Evolutionary conservation across 208 protist genomes (phyloP).

Genomic region (Acanthamoeba royreba): DNA sequence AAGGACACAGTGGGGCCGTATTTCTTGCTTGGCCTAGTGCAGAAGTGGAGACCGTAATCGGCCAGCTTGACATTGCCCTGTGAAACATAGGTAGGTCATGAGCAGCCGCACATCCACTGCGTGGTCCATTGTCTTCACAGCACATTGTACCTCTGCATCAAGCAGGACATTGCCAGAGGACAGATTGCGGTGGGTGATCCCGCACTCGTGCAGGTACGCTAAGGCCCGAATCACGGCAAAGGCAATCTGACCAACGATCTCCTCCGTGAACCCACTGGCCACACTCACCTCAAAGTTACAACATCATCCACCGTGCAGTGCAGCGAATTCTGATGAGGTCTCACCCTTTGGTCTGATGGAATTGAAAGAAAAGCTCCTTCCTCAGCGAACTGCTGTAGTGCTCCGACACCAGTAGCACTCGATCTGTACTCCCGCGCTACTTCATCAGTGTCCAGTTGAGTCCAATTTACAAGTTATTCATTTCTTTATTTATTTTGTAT

Average conservation of each 20-base stretch:
- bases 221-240: slow-evolving; percentile 16
- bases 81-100: background rate
- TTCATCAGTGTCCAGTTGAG: background rate
- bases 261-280: background rate
- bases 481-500: background rate
- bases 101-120: background rate
- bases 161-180: slow-evolving; percentile 6
- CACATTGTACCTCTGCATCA: background rate
- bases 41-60: slow-evolving; percentile 39
- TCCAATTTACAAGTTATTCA: background rate
- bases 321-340: background rate
- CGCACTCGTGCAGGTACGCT: background rate
- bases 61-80: slow-evolving; percentile 16
- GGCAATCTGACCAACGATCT: background rate
- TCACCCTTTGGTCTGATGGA: background rate
- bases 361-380: background rate
- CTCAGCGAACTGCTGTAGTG: slow-evolving; percentile 11
- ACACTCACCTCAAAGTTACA: background rate
- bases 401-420: slow-evolving; percentile 10
- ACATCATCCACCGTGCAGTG: background rate
- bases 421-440: background rate
- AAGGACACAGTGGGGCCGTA: slow-evolving; percentile 14
- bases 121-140: background rate
- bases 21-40: slow-evolving; percentile 6
- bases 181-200: slow-evolving; percentile 38